phyloP scores from a whole-genome alignment of 2,329 filamentous ascomycete genomes.

The Penicillium sumatraense region DNA sequence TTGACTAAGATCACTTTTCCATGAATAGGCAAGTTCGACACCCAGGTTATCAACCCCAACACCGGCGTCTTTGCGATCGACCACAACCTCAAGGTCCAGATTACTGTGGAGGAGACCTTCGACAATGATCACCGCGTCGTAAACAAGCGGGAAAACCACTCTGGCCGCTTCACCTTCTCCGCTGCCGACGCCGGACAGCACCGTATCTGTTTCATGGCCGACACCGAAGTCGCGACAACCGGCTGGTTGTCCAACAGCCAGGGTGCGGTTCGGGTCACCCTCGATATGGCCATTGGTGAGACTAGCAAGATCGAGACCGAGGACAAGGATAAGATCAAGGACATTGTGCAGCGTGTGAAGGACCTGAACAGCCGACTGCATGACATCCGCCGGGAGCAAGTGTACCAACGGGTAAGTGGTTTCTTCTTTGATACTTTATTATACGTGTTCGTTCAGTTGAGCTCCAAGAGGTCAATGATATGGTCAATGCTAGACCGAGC shows the following conservation, averaged over 20 bases:
- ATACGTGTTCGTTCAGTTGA: not conserved
- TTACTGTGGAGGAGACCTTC: slow-evolving; percentile 94
- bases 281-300: slow-evolving; percentile 94
- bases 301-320: slow-evolving; percentile 90
- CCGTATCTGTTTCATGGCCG: slow-evolving; percentile 91
- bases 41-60: slow-evolving; percentile 80
- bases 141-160: slow-evolving; percentile 74
- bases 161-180: slow-evolving; percentile 92
- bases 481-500: not conserved
- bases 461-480: not conserved
- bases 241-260: slow-evolving; percentile 75
- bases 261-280: slow-evolving; percentile 78
- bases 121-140: slow-evolving; percentile 98
- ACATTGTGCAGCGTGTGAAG: slow-evolving; percentile 84
- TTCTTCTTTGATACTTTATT: not conserved
- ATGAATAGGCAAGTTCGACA: slow-evolving; percentile 75
- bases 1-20: not conserved
- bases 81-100: slow-evolving; percentile 78
- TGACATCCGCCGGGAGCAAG: slow-evolving; percentile 91
- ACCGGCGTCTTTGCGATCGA: slow-evolving; percentile 72
- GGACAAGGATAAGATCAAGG: slow-evolving; percentile 90
- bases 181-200: slow-evolving; percentile 95
- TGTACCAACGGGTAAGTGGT: slow-evolving; percentile 81
- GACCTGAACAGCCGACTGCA: slow-evolving; percentile 85
- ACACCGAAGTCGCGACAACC: slow-evolving; percentile 67